These are phyloP conservation scores for Pisolithus thermaeus DNA, from an alignment of 1,284 basidiomycete genomes.

Conservation along the genomic window DNA sequence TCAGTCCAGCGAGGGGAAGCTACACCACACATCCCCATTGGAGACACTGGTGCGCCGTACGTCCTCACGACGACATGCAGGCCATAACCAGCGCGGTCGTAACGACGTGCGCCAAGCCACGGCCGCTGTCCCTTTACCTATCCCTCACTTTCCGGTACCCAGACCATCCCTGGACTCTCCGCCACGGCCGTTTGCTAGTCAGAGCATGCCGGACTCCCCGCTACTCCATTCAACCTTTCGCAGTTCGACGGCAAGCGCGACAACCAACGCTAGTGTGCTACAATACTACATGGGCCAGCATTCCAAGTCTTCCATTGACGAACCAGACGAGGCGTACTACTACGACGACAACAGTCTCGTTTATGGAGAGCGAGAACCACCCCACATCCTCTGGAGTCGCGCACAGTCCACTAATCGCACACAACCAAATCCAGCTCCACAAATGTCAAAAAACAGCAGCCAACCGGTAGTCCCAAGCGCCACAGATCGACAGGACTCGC, in stretches of 20 bases:
- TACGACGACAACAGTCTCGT: conserved; percentile 9
- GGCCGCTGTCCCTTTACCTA: conserved; percentile 4
- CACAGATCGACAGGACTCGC: conserved; percentile 3
- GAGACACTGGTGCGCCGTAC: conserved; percentile 35
- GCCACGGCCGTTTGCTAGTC: conserved; percentile 6
- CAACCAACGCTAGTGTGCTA: conserved; percentile 30
- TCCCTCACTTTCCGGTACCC: conserved; percentile 8
- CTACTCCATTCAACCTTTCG: conserved; percentile 61
- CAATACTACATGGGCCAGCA: conserved; percentile 13
- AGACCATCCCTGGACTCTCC: conserved; percentile 2
- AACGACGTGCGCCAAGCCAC: conserved; percentile 15
- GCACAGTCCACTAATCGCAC: background rate
- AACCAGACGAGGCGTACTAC: conserved; percentile 12
- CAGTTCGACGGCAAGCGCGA: conserved; percentile 46
- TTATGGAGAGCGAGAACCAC: conserved; percentile 6
- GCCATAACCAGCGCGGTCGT: conserved; percentile 14
- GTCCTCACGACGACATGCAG: conserved; percentile 29
- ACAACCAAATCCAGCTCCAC: background rate
- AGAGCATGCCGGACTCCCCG: conserved; percentile 43
- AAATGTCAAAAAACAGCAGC: conserved; percentile 3
- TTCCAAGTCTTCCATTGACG: conserved; percentile 23
- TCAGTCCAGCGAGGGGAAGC: conserved; percentile 11
- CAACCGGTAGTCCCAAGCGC: conserved; percentile 2
- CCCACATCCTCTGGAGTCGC: background rate
- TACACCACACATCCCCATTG: conserved; percentile 35